These are phyloP conservation scores for Vitis rupestris DNA, from an alignment of 164 flowering plant species.

Conservation along the genomic window DNA sequence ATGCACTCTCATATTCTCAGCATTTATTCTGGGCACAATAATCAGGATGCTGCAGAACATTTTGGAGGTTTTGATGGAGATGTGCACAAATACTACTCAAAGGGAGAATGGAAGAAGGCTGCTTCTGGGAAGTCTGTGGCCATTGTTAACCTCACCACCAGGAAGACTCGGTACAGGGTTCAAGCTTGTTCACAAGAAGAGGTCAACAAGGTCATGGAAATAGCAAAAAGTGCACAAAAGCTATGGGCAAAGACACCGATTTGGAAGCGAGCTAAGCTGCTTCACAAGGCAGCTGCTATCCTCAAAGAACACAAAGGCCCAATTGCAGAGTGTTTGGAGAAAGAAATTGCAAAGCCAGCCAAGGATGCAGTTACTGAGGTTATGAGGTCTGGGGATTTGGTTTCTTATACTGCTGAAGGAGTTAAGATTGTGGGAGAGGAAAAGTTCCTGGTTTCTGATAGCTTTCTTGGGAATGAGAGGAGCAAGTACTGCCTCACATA, in stretches of 20 bases:
- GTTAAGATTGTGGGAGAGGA: slow-evolving; percentile 91
- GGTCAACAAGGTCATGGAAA: slow-evolving; percentile 89
- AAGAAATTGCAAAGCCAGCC: slow-evolving; percentile 97
- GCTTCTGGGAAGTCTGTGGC: slow-evolving; percentile 82
- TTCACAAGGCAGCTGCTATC: slow-evolving; percentile 95
- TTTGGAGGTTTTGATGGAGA: slow-evolving; percentile 80
- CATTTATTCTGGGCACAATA: slow-evolving; percentile 67
- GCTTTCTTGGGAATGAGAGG: slow-evolving; percentile 98
- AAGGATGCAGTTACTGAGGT: slow-evolving; percentile 98
- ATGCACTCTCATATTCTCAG: slow-evolving; percentile 78
- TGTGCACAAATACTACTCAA: slow-evolving; percentile 82
- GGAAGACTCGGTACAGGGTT: slow-evolving; percentile 88
- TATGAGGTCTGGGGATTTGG: slow-evolving; percentile 92
- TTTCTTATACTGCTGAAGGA: slow-evolving; percentile 93
- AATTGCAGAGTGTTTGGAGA: slow-evolving; percentile 88
- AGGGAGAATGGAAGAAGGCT: slow-evolving; percentile 88
- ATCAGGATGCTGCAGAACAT: slow-evolving; percentile 72
- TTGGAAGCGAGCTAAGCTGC: slow-evolving; percentile 97
- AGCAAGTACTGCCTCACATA: slow-evolving; percentile 92
- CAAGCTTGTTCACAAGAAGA: slow-evolving; percentile 99
- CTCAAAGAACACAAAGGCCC: slow-evolving; percentile 86
- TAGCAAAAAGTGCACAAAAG: slow-evolving; percentile 77
- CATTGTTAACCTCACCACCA: slow-evolving; percentile 86
- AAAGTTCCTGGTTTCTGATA: slow-evolving; percentile 83
- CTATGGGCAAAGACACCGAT: slow-evolving; percentile 93